A percentile compares a stretch with the other conserved stretches of the same genome.
phyloP scores from a whole-genome alignment of 2,329 filamentous ascomycete genomes.

The Arthrobotrys conoides region DNA sequence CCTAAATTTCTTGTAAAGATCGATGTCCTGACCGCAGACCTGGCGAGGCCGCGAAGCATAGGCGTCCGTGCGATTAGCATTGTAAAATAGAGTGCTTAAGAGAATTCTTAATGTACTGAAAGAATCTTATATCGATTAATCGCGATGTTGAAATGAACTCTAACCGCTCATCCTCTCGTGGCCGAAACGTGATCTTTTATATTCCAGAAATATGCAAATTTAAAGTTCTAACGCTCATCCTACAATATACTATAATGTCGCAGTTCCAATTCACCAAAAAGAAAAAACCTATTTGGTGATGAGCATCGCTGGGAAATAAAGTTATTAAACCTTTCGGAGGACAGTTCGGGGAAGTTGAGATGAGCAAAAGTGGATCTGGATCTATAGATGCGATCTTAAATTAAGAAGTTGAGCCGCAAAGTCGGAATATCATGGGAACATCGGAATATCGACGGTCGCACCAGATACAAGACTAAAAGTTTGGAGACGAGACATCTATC shows the following conservation, averaged over 20 bases:
- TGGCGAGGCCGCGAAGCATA: slow-evolving; percentile 10
- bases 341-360: slow-evolving; percentile 24
- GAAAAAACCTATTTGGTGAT: not conserved
- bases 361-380: not conserved
- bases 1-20: slow-evolving; percentile 38
- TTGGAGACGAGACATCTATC: slow-evolving; percentile 12
- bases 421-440: slow-evolving; percentile 20
- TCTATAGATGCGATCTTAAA: slow-evolving; percentile 10
- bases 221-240: not conserved
- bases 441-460: slow-evolving; percentile 12
- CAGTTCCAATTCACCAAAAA: not conserved
- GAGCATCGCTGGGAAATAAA: not conserved
- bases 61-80: slow-evolving; percentile 38
- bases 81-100: not conserved
- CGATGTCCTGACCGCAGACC: not conserved
- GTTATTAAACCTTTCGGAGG: slow-evolving; percentile 14
- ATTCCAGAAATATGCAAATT: slow-evolving; percentile 10
- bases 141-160: slow-evolving; percentile 2
- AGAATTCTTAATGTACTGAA: not conserved
- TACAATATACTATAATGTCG: not conserved
- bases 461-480: slow-evolving; percentile 1
- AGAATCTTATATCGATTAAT: not conserved
- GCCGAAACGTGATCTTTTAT: slow-evolving; percentile 26
- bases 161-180: slow-evolving; percentile 1
- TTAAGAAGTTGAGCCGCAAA: slow-evolving; percentile 16